A percentile compares a stretch with the other conserved stretches of the same genome.
phyloP scores from a whole-genome alignment of 352 stramenopile genomes.

The Phytopythium boreale region DNA sequence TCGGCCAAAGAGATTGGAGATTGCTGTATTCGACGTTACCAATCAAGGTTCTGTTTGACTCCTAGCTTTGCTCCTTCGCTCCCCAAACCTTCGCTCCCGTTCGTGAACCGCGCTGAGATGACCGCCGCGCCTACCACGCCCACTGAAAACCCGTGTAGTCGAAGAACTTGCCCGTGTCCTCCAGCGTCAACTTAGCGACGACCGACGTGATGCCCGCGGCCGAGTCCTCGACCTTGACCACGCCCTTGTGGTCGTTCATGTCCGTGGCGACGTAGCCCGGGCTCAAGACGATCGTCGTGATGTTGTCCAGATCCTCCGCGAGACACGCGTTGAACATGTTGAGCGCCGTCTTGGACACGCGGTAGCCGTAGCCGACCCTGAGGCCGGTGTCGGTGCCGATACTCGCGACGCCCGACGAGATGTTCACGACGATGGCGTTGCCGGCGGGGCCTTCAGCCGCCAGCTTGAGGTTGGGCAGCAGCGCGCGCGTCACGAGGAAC shows the following conservation, averaged over 20 bases:
- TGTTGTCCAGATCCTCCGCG: conserved; percentile 41
- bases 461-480: conserved; percentile 39
- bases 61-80: too few relatives aligned
- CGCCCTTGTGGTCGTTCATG: conserved; percentile 29
- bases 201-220: conserved; percentile 29
- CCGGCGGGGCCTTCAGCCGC: conserved; percentile 13
- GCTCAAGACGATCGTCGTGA: conserved; percentile 36
- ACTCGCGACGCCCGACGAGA: conserved; percentile 41
- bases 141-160: conserved; percentile 25
- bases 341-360: conserved; percentile 60
- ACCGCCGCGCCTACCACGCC: too few relatives aligned
- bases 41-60: too few relatives aligned
- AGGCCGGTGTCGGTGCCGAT: conserved; percentile 22
- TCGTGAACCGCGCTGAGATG: too few relatives aligned
- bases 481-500: conserved; percentile 29
- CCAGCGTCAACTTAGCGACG: conserved; percentile 24
- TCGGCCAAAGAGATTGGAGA: too few relatives aligned
- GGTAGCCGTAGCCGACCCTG: conserved; percentile 56
- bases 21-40: too few relatives aligned
- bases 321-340: conserved; percentile 60
- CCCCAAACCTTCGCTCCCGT: too few relatives aligned
- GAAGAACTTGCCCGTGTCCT: conserved; percentile 43
- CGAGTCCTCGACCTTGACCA: conserved; percentile 27
- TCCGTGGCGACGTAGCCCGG: conserved; percentile 56
- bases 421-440: conserved; percentile 28